Percentiles rank a stretch among this genome's conserved stretches.
These are phyloP conservation scores for Alternaria metachromatica DNA, from an alignment of 2,329 filamentous ascomycete species.

Conservation along the genomic window DNA sequence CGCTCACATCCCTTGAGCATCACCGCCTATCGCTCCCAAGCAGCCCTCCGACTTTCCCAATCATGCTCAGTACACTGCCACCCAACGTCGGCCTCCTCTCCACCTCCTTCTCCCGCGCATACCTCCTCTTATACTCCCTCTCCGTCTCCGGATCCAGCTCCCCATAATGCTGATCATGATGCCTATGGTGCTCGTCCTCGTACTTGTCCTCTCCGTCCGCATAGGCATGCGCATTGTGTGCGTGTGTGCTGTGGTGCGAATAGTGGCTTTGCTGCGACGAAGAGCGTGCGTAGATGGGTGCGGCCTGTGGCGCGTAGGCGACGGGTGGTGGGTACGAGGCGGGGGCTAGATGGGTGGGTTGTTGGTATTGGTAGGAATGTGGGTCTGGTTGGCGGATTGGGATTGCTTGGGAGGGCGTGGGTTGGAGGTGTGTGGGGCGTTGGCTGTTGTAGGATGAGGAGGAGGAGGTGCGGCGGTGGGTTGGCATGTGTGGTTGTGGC, in stretches of 20 bases:
- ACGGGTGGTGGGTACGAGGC: conserved; percentile 6
- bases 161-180: conserved; percentile 6
- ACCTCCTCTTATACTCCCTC: conserved; percentile 20
- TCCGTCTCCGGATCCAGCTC: conserved; percentile 22
- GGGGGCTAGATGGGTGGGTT: background rate
- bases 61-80: conserved; percentile 27
- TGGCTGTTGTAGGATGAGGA: conserved; percentile 3
- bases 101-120: conserved; percentile 22
- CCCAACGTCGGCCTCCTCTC: conserved; percentile 39
- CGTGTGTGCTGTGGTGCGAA: background rate
- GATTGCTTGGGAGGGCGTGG: background rate
- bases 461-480: conserved; percentile 11
- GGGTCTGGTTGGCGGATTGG: conserved; percentile 8
- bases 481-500: background rate
- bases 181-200: background rate
- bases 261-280: conserved; percentile 9
- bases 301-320: background rate
- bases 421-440: background rate
- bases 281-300: conserved; percentile 9
- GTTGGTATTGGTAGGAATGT: background rate
- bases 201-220: conserved; percentile 12
- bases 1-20: background rate
- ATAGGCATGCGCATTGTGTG: conserved; percentile 13
- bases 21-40: conserved; percentile 17
- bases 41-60: conserved; percentile 19